Evolutionary conservation across 2,329 filamentous ascomycete species (phyloP).

Genomic region (Monilinia fructicola): DNA sequence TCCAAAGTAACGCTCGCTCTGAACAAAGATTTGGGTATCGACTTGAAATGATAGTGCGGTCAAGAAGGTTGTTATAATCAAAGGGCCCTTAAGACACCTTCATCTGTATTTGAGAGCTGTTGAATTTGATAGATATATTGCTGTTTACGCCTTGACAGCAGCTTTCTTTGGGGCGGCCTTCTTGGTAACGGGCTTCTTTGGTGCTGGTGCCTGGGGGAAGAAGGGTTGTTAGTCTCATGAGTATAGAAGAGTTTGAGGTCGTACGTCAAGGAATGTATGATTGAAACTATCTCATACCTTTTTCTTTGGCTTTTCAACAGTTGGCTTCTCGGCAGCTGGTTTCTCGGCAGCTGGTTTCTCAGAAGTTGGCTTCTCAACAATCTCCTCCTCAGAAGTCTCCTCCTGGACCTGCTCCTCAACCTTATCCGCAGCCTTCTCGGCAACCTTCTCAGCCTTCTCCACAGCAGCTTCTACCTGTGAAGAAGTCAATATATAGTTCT

Average conservation of each 20-base stretch:
- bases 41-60: conserved; percentile 4
- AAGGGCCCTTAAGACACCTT: conserved; percentile 10
- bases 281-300: conserved; percentile 2
- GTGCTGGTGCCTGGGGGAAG: conserved; percentile 38
- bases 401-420: not conserved
- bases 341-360: not conserved
- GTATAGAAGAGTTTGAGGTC: not conserved
- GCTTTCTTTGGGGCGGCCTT: conserved; percentile 11
- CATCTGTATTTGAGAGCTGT: conserved; percentile 2
- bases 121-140: conserved; percentile 2
- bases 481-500: not conserved
- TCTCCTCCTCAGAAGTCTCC: not conserved
- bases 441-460: conserved; percentile 9
- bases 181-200: conserved; percentile 41
- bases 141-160: conserved; percentile 1
- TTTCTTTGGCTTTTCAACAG: conserved; percentile 6
- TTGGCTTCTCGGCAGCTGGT: not conserved
- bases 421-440: not conserved
- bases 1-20: conserved; percentile 16
- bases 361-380: not conserved
- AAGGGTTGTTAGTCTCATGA: conserved; percentile 21
- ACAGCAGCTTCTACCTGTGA: not conserved
- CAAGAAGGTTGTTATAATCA: conserved; percentile 11
- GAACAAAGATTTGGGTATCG: conserved; percentile 15
- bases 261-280: not conserved